phyloP scores from a whole-genome alignment of 208 protist genomes.

The Herpetomonas tarakana region DNA sequence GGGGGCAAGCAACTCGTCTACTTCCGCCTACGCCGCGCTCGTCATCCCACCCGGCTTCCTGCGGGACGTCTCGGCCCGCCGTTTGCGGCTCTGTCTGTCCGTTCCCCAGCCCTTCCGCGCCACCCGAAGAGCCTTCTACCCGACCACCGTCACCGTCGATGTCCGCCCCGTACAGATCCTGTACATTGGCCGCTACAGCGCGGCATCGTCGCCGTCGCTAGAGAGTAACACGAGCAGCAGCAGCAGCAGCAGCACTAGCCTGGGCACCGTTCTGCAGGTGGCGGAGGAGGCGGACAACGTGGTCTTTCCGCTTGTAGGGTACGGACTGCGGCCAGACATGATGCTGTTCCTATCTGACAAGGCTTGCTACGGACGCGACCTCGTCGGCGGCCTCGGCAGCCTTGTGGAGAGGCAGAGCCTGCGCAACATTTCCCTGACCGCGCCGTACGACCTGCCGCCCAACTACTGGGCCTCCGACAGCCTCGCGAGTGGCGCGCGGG shows the following conservation, averaged over 20 bases:
- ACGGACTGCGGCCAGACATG: slow-evolving; percentile 61
- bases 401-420: slow-evolving; percentile 31
- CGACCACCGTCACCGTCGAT: slow-evolving; percentile 36
- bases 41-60: slow-evolving; percentile 60
- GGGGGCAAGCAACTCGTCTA: neutral
- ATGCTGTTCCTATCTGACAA: slow-evolving; percentile 41
- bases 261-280: slow-evolving; percentile 32
- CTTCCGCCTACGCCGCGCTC: slow-evolving; percentile 18
- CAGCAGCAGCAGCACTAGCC: neutral
- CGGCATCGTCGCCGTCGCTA: neutral
- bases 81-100: slow-evolving; percentile 74
- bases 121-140: slow-evolving; percentile 28
- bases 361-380: slow-evolving; percentile 24
- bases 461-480: slow-evolving; percentile 29
- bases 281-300: slow-evolving; percentile 50
- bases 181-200: slow-evolving; percentile 56
- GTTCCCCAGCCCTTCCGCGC: slow-evolving; percentile 52
- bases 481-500: neutral
- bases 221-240: slow-evolving; percentile 3
- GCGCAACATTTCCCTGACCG: slow-evolving; percentile 53
- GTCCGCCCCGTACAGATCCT: slow-evolving; percentile 41
- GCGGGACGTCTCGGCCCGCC: slow-evolving; percentile 28
- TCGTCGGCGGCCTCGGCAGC: neutral
- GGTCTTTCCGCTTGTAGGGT: slow-evolving; percentile 55
- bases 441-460: slow-evolving; percentile 58